These are phyloP conservation scores for Jatropha podagrica DNA, from an alignment of 441 rosid species.

Conservation along the genomic window DNA sequence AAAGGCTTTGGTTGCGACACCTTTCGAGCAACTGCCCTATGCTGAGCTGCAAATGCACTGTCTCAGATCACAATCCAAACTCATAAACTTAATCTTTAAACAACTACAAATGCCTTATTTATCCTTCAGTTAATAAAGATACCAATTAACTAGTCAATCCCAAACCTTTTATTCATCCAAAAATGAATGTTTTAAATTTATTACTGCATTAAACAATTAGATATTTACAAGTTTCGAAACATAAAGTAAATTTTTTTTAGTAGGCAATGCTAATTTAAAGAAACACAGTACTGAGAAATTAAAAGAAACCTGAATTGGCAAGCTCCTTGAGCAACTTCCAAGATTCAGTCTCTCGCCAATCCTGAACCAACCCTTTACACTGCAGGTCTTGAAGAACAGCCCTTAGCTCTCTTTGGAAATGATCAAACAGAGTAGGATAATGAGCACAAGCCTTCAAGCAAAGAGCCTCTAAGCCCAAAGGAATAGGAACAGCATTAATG, in stretches of 20 bases:
- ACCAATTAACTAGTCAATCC: not conserved
- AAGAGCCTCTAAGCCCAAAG: slow-evolving; percentile 71
- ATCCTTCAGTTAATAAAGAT: not conserved
- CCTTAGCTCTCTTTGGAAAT: slow-evolving; percentile 89
- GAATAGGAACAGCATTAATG: slow-evolving; percentile 83
- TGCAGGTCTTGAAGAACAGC: slow-evolving; percentile 74
- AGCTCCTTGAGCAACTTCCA: slow-evolving; percentile 94
- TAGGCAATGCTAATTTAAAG: too few relatives aligned
- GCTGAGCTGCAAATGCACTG: slow-evolving; percentile 75
- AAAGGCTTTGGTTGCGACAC: slow-evolving; percentile 54
- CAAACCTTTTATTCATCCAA: not conserved
- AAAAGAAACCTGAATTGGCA: slow-evolving; percentile 70
- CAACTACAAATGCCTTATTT: not conserved
- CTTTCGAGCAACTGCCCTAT: slow-evolving; percentile 81
- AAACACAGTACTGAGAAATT: too few relatives aligned
- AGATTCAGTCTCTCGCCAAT: slow-evolving; percentile 72
- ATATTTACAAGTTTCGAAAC: not conserved
- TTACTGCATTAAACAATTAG: not conserved
- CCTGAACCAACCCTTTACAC: slow-evolving; percentile 42
- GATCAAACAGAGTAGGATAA: slow-evolving; percentile 87
- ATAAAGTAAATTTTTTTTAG: not conserved
- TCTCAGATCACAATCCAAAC: slow-evolving; percentile 30
- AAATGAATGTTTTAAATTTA: not conserved
- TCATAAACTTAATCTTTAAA: slow-evolving; percentile 7
- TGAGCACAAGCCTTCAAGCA: slow-evolving; percentile 89